Conservation (phyloP, 768 basidiomycete species). For the Hebeloma cylindrosporum region DNA sequence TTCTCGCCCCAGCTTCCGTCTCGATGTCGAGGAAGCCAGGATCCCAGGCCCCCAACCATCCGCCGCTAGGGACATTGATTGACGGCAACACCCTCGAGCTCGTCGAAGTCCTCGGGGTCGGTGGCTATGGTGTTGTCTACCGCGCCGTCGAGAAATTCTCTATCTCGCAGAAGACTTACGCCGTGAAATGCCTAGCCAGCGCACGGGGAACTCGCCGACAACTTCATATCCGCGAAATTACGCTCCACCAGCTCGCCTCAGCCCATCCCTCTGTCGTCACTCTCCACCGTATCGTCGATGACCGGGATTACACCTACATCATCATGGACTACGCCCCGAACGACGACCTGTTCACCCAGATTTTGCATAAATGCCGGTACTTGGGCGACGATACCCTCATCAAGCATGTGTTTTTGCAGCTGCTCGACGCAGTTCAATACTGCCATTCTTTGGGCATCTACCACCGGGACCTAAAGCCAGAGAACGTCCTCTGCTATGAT, state of each 20-base stretch:
- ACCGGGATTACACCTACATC: conserved; percentile 78
- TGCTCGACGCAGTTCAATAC: conserved; percentile 91
- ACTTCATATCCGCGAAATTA: conserved; percentile 87
- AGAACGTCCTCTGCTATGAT: conserved; percentile 89
- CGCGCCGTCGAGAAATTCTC: conserved; percentile 69
- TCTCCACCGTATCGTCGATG: conserved; percentile 86
- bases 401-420: conserved; percentile 87
- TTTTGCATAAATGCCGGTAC: conserved; percentile 74
- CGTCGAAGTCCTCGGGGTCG: conserved; percentile 83
- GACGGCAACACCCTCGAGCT: conserved; percentile 83
- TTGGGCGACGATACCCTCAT: conserved; percentile 84
- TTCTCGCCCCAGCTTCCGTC: conserved; percentile 4
- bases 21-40: conserved; percentile 24
- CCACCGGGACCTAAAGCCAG: conserved; percentile 97
- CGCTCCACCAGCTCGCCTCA: conserved; percentile 72
- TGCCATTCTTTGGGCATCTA: conserved; percentile 91
- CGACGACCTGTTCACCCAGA: conserved; percentile 92
- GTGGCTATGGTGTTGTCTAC: conserved; percentile 96
- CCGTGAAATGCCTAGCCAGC: conserved; percentile 88
- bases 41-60: conserved; percentile 30
- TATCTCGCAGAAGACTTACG: conserved; percentile 58
- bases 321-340: conserved; percentile 92
- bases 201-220: conserved; percentile 54
- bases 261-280: conserved; percentile 83
- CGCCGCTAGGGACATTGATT: conserved; percentile 75